Percentiles rank a stretch among this genome's conserved stretches.
Conservation (phyloP, 805 yeast genomes). For the Maudiozyma bulderi region DNA sequence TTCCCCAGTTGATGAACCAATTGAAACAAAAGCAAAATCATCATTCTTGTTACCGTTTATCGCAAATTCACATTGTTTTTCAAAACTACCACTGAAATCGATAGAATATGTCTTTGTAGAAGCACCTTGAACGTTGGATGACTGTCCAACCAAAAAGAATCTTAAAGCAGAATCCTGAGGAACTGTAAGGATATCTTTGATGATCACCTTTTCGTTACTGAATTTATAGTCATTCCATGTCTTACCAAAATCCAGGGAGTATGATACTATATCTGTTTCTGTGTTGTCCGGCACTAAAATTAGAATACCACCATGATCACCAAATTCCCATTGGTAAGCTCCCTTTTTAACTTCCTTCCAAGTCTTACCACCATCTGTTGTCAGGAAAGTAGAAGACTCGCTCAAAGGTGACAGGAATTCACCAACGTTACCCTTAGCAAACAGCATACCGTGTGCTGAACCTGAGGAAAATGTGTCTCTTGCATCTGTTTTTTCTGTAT, state of each 20-base stretch:
- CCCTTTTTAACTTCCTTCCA: constrained; percentile 79
- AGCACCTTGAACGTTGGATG: constrained; percentile 37
- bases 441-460: constrained; percentile 78
- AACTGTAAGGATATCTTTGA: constrained; percentile 75
- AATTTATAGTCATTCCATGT: constrained; percentile 66
- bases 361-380: constrained; percentile 83
- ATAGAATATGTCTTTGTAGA: constrained; percentile 41
- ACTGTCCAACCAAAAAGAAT: constrained; percentile 53
- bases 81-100: constrained; percentile 46
- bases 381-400: constrained; percentile 61
- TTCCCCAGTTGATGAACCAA: constrained; percentile 41
- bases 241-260: constrained; percentile 71
- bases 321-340: constrained; percentile 85
- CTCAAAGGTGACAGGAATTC: constrained; percentile 37
- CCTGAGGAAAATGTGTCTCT: constrained; percentile 83
- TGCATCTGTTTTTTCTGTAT: constrained; percentile 73
- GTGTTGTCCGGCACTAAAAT: constrained; percentile 56
- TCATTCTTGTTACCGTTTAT: constrained; percentile 34
- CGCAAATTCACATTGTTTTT: constrained; percentile 48
- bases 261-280: constrained; percentile 48
- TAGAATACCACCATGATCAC: constrained; percentile 85
- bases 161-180: constrained; percentile 85
- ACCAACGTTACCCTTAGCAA: constrained; percentile 95
- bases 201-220: constrained; percentile 42
- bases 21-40: constrained; percentile 60